Base-by-base conservation (phyloP, 2,329 filamentous ascomycete species). In the Diaporthe caulivora region DNA sequence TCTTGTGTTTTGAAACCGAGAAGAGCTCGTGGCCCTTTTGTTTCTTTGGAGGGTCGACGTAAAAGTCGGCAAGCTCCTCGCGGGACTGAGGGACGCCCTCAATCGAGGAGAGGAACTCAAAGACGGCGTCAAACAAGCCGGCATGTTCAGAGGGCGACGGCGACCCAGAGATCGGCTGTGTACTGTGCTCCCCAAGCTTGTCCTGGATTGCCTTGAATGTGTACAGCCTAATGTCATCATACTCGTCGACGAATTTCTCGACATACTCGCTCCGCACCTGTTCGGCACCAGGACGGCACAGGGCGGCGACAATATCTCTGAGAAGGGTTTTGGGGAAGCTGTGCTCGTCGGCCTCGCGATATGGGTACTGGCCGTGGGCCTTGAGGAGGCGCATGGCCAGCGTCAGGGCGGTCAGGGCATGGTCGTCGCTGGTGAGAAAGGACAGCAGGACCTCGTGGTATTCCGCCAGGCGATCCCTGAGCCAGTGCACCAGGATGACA, bases 361-460 rank as follows among this genome's bases (percentile, higher is more conserved):
- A 87, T 47, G 91, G 81, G 78, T 90, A 85, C 75, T 90, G 89
- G 24, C 89, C 92, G 80, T 97, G 94, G 67, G 93, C 92, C 85
- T 97, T 97, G 76, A 97, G 85, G 62, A 97, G 83, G 71, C 93
- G 92, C 95, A 98, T 97, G 72, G 92, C 89, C 64, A 98, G 85
- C 0, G 93, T 94, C 78, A 98, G 83, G 15, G 91, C 92, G 21
- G 93, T 94, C 55, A 89, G 87, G 75, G 94, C 91, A n/a, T 91
- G 84, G 5, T 89, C 85, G 74, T 93, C 88, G 71, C 87, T 83
- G 55, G 84, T 83, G 58, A 98, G 85, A 76, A 94, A 87, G 3
- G 83, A 82, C 37, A 93, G 78, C 53, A 98, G 83, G 4, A 88
- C 82, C 37, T 85, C 82, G 79, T 93, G 91, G 81, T 94, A 97